A percentile compares a stretch with the other conserved stretches of the same genome.
phyloP scores from a whole-genome alignment of 2,329 filamentous ascomycete genomes.

The Pseudophaeomoniella oleicola region DNA sequence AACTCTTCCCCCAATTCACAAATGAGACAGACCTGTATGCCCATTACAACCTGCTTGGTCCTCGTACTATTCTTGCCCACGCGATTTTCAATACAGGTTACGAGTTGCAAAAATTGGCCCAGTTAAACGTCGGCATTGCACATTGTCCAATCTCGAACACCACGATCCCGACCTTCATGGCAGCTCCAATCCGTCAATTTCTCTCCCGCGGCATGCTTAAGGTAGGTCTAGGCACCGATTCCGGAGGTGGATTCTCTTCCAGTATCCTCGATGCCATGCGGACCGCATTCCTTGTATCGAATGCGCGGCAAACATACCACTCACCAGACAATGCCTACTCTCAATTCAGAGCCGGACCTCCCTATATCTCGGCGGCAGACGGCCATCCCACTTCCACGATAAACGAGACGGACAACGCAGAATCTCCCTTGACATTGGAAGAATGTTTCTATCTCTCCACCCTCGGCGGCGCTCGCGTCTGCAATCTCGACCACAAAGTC shows the following conservation, averaged over 20 bases:
- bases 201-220: constrained; percentile 36
- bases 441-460: constrained; percentile 49
- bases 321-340: not conserved
- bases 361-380: not conserved
- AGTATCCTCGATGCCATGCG: constrained; percentile 44
- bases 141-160: constrained; percentile 50
- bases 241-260: constrained; percentile 42
- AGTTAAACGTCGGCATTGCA: constrained; percentile 37
- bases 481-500: constrained; percentile 31
- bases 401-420: constrained; percentile 17
- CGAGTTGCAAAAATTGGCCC: constrained; percentile 32
- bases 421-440: constrained; percentile 32
- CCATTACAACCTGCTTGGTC: constrained; percentile 36
- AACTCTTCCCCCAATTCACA: constrained; percentile 37
- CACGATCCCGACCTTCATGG: constrained; percentile 44
- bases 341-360: not conserved
- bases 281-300: constrained; percentile 33
- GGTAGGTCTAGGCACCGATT: constrained; percentile 47
- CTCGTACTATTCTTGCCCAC: constrained; percentile 44
- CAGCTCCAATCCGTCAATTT: constrained; percentile 40
- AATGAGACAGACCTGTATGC: constrained; percentile 44
- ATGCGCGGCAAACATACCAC: constrained; percentile 12
- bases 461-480: constrained; percentile 44
- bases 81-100: constrained; percentile 40
- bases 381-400: not conserved